Base-by-base conservation (phyloP, 257 asterid genomes). In the Primulina tabacum region DNA sequence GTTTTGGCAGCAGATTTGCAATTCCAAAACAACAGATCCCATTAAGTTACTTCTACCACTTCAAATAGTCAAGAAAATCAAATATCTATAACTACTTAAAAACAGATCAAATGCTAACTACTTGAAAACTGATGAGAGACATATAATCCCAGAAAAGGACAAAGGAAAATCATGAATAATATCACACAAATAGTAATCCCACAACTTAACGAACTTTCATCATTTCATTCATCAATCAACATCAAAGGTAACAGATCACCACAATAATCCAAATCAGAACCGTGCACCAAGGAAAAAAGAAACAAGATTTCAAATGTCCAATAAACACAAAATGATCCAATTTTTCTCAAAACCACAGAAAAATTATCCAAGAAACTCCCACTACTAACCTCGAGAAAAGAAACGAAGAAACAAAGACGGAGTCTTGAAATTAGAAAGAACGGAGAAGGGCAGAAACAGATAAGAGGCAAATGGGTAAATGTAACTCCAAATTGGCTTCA, bases 341-440 rank as follows among this genome's bases (percentile, higher is more conserved):
- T 16, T 50, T 35, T 52, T 33, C 37, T 33, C 6, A 33, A 33
- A 33, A 33, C 30, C 30, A 2, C 30, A 3, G 30, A 33, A 33
- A 33, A 33, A 33, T 0, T 33, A 28, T 34, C 60, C 50, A 55
- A 35, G 38, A 7, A 40, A 62, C 43, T 74, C 43, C 58, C 33
- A 24, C 1, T 16, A 72, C 61, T 16, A 68, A 70, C 58, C 61
- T 57, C 24, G 24, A 28, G 53, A 4, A 64, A 30, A 67, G 16
- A 16, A 16, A 24, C 53, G 53, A 43, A 43, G 53, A 14, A 16
- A 20, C 57, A 50, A 50, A 50, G 57, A 75, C 82, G 24, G 62
- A 73, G 43, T 71, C 89, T 78, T 32, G 53, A 65, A 59, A 64
- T 59, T 66, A 72, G 59, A 69, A 76, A 78, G 88, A 82, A 81